Percentiles rank a stretch among this genome's conserved stretches.
Evolutionary conservation across 495 filamentous ascomycete genomes (phyloP).

Genomic region (Penicillium goetzii): DNA sequence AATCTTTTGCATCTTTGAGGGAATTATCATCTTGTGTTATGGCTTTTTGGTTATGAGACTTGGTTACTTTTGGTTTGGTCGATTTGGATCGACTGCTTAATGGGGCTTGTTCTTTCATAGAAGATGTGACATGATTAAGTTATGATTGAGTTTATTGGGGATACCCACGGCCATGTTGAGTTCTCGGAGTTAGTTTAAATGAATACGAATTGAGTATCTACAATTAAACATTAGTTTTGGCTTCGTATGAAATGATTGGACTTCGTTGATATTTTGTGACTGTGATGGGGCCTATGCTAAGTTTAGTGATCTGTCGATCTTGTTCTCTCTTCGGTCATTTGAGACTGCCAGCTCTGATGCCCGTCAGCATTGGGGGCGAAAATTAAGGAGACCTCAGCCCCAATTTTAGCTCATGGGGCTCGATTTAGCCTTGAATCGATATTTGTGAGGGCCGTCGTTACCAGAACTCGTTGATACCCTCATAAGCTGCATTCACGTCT

Average conservation of each 20-base stretch:
- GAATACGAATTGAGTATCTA: constrained; percentile 1
- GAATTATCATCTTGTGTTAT: background rate
- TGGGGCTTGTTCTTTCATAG: background rate
- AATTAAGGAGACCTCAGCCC: constrained; percentile 1
- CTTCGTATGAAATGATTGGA: background rate
- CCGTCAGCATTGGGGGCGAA: constrained; percentile 2
- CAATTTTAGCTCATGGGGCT: background rate
- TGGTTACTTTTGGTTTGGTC: background rate
- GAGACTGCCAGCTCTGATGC: background rate
- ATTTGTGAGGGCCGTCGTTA: background rate
- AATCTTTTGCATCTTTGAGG: background rate
- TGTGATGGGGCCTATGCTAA: background rate
- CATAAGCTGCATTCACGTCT: background rate
- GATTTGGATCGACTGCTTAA: background rate
- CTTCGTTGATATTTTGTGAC: too few relatives aligned
- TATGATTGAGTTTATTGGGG: constrained; percentile 9
- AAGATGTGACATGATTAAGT: constrained; percentile 9
- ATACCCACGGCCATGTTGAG: constrained; percentile 18
- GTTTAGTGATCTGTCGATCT: background rate
- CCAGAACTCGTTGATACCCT: background rate
- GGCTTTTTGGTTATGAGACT: background rate
- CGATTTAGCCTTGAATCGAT: background rate
- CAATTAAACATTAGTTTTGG: background rate
- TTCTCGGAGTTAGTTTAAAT: background rate
- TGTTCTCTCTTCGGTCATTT: background rate